Base-by-base conservation (phyloP, 139 green algal species). In the Eudorina sp. region DNA sequence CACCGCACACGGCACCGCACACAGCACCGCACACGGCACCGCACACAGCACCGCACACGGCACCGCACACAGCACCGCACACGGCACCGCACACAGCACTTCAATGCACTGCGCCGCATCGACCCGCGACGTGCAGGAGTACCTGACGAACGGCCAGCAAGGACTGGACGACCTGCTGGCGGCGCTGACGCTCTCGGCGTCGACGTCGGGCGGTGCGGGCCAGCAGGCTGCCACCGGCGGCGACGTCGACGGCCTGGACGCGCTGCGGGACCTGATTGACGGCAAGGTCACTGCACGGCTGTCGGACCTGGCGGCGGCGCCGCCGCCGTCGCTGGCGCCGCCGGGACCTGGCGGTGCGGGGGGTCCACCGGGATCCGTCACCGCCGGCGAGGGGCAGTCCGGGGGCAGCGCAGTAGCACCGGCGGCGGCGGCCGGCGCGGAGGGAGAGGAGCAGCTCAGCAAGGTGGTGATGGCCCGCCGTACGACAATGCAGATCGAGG, bases 401-500 rank as follows among this genome's bases (percentile, higher is more conserved):
- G 48, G 48, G 8, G 48, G 18, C 2, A n/a, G 16, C 18, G 58
- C 58, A n/a, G 14, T 21, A n/a, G 58, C 58, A 53, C 7, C 13
- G 80, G 60, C n/a, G 72, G 60, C 34, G 25, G 53, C 48, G 21
- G 8, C 11, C 1, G 72, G 45, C 29, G 58, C 2, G 58, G 38
- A 46, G 36, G 53, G 27, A n/a, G 43, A 38, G 0, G 58, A 68
- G 77, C 38, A 36, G 29, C 90, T 98, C 16, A 95, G 90, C 51
- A 98, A 98, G 90, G 90, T 98, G 60, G 96, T 98, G 31, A 84
- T 98, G 80, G 96, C 96, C 0, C 90, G 96, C 7, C 90, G 92
- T 41, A 96, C 92, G 14, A 90, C 94, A 14, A 70, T 97, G 53
- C 55, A 31, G 29, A 19, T 66, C 21, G 43, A 62, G 43, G 94